A percentile compares a stretch with the other conserved stretches of the same genome.
phyloP scores from a whole-genome alignment of 805 yeast species.

The Myxozyma sirexii region DNA sequence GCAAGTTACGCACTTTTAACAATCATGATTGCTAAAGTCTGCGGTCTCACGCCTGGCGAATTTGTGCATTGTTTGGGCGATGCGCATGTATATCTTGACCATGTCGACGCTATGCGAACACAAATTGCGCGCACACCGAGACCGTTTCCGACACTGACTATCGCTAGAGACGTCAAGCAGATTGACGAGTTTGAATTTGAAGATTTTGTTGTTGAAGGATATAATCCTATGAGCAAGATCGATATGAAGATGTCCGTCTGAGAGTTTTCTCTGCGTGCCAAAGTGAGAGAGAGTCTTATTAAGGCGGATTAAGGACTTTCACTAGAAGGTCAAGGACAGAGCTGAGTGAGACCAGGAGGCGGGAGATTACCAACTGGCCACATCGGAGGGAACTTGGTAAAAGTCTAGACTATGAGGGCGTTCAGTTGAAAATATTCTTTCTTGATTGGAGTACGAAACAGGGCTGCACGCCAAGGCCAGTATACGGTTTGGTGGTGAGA shows the following conservation, averaged over 20 bases:
- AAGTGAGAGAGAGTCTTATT: background rate
- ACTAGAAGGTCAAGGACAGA: too few relatives aligned
- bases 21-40: conserved; percentile 93
- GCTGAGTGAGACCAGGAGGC: too few relatives aligned
- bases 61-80: conserved; percentile 96
- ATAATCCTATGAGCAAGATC: conserved; percentile 79
- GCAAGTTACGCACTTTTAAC: conserved; percentile 94
- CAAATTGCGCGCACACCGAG: conserved; percentile 78
- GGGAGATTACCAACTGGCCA: too few relatives aligned
- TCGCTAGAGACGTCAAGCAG: conserved; percentile 62
- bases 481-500: too few relatives aligned
- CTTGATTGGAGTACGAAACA: too few relatives aligned
- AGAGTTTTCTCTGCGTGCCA: conserved; percentile 11
- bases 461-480: too few relatives aligned
- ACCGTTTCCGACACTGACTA: conserved; percentile 74
- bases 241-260: conserved; percentile 98
- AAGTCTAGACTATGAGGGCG: too few relatives aligned
- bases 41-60: conserved; percentile 93
- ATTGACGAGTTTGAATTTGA: conserved; percentile 90
- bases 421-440: too few relatives aligned
- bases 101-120: conserved; percentile 83
- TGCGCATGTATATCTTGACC: conserved; percentile 92
- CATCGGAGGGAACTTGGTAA: too few relatives aligned
- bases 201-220: conserved; percentile 79
- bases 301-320: too few relatives aligned